Conservation (phyloP, 75 land plant genomes). For the Selaginella tamariscina region DNA sequence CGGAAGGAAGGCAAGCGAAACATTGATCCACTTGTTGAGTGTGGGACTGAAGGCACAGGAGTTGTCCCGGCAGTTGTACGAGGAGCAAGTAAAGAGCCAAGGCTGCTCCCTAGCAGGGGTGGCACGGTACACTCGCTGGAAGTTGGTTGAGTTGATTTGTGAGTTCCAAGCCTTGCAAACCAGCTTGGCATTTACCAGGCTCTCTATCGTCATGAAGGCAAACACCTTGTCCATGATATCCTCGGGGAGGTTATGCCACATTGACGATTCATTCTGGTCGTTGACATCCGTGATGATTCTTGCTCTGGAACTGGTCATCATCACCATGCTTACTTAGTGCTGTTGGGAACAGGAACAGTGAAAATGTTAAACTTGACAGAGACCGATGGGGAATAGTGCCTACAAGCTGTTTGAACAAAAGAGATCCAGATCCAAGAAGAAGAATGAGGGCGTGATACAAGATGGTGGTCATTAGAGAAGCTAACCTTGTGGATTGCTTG, state of each 20-base stretch:
- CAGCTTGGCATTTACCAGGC: slow-evolving; percentile 29
- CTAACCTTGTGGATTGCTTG: not conserved
- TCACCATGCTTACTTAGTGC: too few relatives aligned
- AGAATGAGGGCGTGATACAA: not conserved
- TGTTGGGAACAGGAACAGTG: not conserved
- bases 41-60: slow-evolving; percentile 38
- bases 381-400: too few relatives aligned
- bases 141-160: slow-evolving; percentile 18
- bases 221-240: slow-evolving; percentile 45
- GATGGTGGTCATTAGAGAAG: not conserved
- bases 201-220: slow-evolving; percentile 39
- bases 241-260: slow-evolving; percentile 48
- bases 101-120: slow-evolving; percentile 18
- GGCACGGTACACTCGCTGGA: not conserved
- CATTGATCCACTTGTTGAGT: slow-evolving; percentile 29
- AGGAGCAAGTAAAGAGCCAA: slow-evolving; percentile 42
- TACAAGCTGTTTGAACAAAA: not conserved
- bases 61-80: slow-evolving; percentile 23
- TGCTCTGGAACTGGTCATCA: not conserved
- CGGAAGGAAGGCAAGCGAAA: slow-evolving; percentile 37
- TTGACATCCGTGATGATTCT: not conserved
- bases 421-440: not conserved
- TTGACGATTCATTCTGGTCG: slow-evolving; percentile 9
- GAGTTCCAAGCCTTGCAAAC: slow-evolving; percentile 38
- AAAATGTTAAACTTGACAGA: too few relatives aligned